Base-by-base conservation (phyloP, 2,329 filamentous ascomycete genomes). In the Botryosphaeria agaves region DNA sequence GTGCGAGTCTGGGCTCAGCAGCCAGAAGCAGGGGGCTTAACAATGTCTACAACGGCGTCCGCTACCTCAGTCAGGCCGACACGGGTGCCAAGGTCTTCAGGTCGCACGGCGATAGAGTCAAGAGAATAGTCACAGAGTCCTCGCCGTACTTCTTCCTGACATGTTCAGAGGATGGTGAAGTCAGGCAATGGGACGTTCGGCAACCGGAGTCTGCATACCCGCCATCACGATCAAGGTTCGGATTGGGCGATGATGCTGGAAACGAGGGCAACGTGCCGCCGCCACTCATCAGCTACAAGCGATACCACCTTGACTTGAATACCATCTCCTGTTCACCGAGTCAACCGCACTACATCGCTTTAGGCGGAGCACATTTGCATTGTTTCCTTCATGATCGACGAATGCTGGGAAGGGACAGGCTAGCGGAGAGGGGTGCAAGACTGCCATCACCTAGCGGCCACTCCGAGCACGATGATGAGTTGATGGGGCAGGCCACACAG, bases 121-220 rank as follows among this genome's bases (percentile, higher is more conserved):
- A 78, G 53, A 60, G 73, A 19, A 76, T 78, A 28, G 70, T 78
- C 19, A 78, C 73, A 0, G 73, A 78, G 42, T 71, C 69, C 5
- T 76, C 69, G 3, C 74, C 73, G 0, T 60, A 72, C 46, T 59
- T 75, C n/a, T 78, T 78, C 42, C 49, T 78, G 32, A 78, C 71
- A 1, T 78, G 74, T 46, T 76, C 71, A 0, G 74, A 78, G 43
- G 73, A 78, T 48, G 73, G 74, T 16, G 73, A 77, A 38, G 72
- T 78, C 18, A 60, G 74, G 28, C 74, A 78, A 41, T 78, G 72
- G 67, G 73, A 78, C 48, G 47, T 75, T 26, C 59, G 73, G 14
- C 66, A 72, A 41, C 73, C 73, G 2, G 71, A 69, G 1, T 69
- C 61, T n/a, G 57, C 66, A n/a, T 76, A 76, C 39, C 70, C 70